Percentiles rank a stretch among this genome's conserved stretches.
Evolutionary conservation across 176 grass and related monocot genomes (phyloP).

Genomic region (Hordeum vulgare): MorexV3_pseudomolecules_assembly NC_058519.1:93323805-93324304

Average conservation of each 20-base stretch:
- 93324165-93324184: not conserved
- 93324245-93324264: too few relatives aligned
- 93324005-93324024: not conserved
- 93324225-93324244: too few relatives aligned
- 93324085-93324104: too few relatives aligned
- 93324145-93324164: too few relatives aligned
- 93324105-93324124: too few relatives aligned
- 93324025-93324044: not conserved
- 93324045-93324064: not conserved
- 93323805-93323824: not conserved
- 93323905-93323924: not conserved
- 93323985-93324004: not conserved
- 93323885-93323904: constrained; percentile 1
- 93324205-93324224: not conserved
- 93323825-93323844: not conserved
- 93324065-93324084: not conserved
- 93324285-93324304: too few relatives aligned
- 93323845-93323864: not conserved
- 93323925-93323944: not conserved
- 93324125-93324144: too few relatives aligned
- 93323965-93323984: not conserved
- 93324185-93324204: not conserved
- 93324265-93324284: too few relatives aligned
- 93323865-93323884: not conserved
- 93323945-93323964: not conserved